Percentiles rank a stretch among this genome's conserved stretches.
Conservation (phyloP, 176 grass and related monocot genomes). For the Musa itinerans region DNA sequence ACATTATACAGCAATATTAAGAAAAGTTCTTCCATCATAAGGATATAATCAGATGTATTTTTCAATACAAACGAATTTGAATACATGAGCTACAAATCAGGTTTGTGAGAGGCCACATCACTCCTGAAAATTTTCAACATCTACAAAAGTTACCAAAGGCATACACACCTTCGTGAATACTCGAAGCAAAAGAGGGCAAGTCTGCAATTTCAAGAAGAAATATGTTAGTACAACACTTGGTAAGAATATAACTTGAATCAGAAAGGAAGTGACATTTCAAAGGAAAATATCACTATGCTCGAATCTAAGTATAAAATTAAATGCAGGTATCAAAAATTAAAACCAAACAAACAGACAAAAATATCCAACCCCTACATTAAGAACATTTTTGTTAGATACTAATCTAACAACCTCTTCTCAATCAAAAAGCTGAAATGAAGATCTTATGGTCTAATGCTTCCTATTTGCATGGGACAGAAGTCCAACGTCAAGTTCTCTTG, state of each 20-base stretch:
- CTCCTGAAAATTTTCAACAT: neutral
- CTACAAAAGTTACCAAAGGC: neutral
- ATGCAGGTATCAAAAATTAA: neutral
- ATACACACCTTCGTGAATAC: slow-evolving; percentile 77
- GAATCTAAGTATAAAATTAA: neutral
- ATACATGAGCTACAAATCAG: neutral
- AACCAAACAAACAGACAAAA: neutral
- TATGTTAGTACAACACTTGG: neutral
- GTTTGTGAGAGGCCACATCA: neutral
- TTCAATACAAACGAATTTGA: neutral
- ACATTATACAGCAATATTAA: neutral
- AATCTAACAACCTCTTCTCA: too few relatives aligned
- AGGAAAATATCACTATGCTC: neutral
- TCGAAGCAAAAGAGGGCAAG: slow-evolving; percentile 84
- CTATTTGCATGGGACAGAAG: too few relatives aligned
- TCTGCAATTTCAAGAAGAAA: slow-evolving; percentile 47
- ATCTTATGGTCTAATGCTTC: too few relatives aligned
- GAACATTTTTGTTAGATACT: neutral
- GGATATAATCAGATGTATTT: too few relatives aligned
- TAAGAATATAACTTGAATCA: neutral
- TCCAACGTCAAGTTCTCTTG: too few relatives aligned
- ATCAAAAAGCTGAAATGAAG: too few relatives aligned
- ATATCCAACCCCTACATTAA: neutral
- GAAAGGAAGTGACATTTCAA: neutral
- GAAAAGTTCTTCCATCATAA: neutral